A percentile compares a stretch with the other conserved stretches of the same genome.
Conservation (phyloP, 495 filamentous ascomycete genomes). For the Penicillium bovifimosum region DNA sequence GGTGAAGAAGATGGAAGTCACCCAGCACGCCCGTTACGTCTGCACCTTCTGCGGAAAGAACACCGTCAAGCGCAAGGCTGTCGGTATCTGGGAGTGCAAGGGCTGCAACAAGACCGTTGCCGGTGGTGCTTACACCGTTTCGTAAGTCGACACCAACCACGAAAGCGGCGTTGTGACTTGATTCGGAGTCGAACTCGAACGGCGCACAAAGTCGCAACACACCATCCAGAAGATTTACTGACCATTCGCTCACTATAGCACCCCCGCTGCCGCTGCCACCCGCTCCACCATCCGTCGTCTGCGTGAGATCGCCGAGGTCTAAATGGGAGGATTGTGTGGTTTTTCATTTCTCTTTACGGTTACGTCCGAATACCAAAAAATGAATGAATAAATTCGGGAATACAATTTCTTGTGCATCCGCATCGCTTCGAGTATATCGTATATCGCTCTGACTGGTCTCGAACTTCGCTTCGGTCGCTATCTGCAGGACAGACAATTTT, state of each 20-base stretch:
- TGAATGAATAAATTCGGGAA: constrained; percentile 38
- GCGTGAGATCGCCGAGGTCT: constrained; percentile 97
- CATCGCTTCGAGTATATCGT: constrained; percentile 3
- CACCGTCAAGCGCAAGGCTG: constrained; percentile 83
- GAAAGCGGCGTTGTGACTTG: not conserved
- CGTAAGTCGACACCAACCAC: constrained; percentile 58
- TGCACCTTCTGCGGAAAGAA: constrained; percentile 93
- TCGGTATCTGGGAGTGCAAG: constrained; percentile 97
- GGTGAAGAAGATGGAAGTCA: constrained; percentile 99
- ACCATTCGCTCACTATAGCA: constrained; percentile 50
- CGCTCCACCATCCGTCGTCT: constrained; percentile 96
- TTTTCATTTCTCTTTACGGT: constrained; percentile 40
- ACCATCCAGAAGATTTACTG: constrained; percentile 9
- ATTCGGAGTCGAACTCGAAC: not conserved
- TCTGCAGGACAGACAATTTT: not conserved
- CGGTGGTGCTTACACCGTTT: constrained; percentile 93
- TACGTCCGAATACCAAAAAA: constrained; percentile 46
- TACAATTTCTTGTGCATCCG: constrained; percentile 24
- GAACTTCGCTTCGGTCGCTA: not conserved
- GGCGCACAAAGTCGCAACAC: not conserved
- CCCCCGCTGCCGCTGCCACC: constrained; percentile 91
- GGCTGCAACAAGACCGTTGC: constrained; percentile 90
- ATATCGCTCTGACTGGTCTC: not conserved
- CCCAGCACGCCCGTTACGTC: constrained; percentile 87
- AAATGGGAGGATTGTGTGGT: constrained; percentile 45